Evolutionary conservation across 345 rosid genomes (phyloP), one percentile per base, ranked within the genome.

Genomic region (Populus alba): DNA sequence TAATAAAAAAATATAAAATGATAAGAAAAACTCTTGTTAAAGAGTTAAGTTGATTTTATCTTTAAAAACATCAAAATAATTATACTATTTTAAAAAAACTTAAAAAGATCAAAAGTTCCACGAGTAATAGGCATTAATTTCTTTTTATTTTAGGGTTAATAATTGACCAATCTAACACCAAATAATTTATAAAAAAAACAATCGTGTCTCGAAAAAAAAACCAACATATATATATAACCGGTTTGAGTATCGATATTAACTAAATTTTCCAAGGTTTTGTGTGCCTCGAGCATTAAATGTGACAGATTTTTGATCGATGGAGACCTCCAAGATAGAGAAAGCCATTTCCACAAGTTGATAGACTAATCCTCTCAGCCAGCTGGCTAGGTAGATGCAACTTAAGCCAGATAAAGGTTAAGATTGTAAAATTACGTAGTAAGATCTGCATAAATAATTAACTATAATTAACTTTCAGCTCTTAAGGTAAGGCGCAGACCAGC

Each of bases 231-330:
- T 33, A 33, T 31, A 31, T 31, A 31, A 31, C 35, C 35, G 37
- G 37, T 33, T 33, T 0, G n/a, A 53, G 57, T 6, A 18, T 51
- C 57, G 1, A 51, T 51, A 5, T 18, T 51, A 51, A n/a, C n/a
- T 53, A n/a, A 53, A 20, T 8, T 53, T 53, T 53, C 9, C n/a
- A 1, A 7, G 15, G 4, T 0, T 25, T 31, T 63, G 37, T 33
- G 77, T 71, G 85, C 61, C 55, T 43, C 29, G 45, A 22, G 49
- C 62, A 62, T 70, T 82, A 70, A 78, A 67, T 72, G 77, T 17
- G 75, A 75, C 33, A 37, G 65, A 74, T 62, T 65, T 65, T 23
- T 57, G 59, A 35, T 35, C 53, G 81, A 78, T 43, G 71, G 78
- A 70, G 65, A 82, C 78, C 68, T 11, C 25, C n/a, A 1, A 23